These are phyloP conservation scores for Hypsizygus marmoreus DNA, from an alignment of 768 basidiomycete genomes.

Conservation along the genomic window DNA sequence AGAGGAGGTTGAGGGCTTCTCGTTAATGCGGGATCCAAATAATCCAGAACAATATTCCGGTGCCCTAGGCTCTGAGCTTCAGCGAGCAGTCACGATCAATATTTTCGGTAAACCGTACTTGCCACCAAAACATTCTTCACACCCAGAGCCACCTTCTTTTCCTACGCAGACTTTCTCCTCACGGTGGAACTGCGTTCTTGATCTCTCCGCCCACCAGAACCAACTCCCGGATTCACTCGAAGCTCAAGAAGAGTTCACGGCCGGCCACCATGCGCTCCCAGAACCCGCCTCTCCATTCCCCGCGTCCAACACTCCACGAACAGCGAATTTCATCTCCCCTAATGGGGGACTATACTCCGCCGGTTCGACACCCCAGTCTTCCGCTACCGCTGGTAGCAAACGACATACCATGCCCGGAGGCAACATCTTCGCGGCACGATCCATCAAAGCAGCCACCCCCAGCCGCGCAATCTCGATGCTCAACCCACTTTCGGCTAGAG, in stretches of 20 bases:
- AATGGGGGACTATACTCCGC: slow-evolving; percentile 15
- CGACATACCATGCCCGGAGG: slow-evolving; percentile 51
- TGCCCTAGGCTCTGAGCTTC: slow-evolving; percentile 47
- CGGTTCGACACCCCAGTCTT: slow-evolving; percentile 32
- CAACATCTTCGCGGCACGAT: slow-evolving; percentile 29
- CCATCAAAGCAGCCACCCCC: slow-evolving; percentile 20
- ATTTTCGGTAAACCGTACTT: slow-evolving; percentile 74
- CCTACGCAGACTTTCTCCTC: slow-evolving; percentile 81
- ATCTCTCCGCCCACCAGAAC: slow-evolving; percentile 52
- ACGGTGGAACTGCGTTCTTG: slow-evolving; percentile 88
- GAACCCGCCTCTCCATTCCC: slow-evolving; percentile 86
- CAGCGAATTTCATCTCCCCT: slow-evolving; percentile 19
- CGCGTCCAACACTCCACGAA: slow-evolving; percentile 29
- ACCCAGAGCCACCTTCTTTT: slow-evolving; percentile 35
- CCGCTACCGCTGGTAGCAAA: slow-evolving; percentile 56
- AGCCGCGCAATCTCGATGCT: slow-evolving; percentile 24
- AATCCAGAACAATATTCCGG: slow-evolving; percentile 21
- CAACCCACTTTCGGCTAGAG: slow-evolving; percentile 19
- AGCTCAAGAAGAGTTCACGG: slow-evolving; percentile 29
- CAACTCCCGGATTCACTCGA: slow-evolving; percentile 33
- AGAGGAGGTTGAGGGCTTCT: slow-evolving; percentile 52
- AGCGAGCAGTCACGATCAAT: slow-evolving; percentile 78
- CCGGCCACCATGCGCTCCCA: slow-evolving; percentile 53
- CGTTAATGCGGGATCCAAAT: slow-evolving; percentile 28
- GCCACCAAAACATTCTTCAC: slow-evolving; percentile 22